Conservation (phyloP, 2,329 filamentous ascomycete genomes). For the Clonostachys rosea region DNA sequence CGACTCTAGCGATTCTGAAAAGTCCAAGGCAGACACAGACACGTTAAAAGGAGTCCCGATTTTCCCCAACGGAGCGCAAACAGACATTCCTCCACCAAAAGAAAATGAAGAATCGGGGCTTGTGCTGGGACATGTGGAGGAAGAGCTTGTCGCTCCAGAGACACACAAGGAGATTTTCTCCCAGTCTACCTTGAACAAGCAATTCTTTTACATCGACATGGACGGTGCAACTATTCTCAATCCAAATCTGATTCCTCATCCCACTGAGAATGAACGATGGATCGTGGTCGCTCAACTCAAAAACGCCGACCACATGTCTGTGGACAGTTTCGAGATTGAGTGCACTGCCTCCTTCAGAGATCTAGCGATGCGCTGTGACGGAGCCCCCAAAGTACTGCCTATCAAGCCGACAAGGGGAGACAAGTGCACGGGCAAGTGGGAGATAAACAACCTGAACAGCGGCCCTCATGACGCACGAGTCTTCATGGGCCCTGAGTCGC, state of each 20-base stretch:
- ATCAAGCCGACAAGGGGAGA: constrained; percentile 37
- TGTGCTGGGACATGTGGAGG: no score
- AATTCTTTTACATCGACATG: constrained; percentile 46
- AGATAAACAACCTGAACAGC: constrained; percentile 32
- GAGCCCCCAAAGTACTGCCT: constrained; percentile 32
- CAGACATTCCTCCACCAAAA: no score
- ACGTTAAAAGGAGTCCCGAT: no score
- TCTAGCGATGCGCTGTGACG: constrained; percentile 34
- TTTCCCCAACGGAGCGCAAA: no score
- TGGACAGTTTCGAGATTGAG: constrained; percentile 35
- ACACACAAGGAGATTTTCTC: constrained; percentile 9
- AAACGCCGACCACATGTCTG: constrained; percentile 17
- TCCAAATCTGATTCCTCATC: constrained; percentile 55
- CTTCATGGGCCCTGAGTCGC: constrained; percentile 45
- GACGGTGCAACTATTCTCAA: constrained; percentile 36
- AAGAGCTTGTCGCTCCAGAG: no score
- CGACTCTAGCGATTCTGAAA: no score
- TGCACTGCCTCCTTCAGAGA: constrained; percentile 43
- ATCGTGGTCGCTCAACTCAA: constrained; percentile 42
- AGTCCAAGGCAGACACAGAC: no score
- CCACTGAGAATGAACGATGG: constrained; percentile 37
- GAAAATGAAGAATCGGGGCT: no score
- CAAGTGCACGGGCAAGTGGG: constrained; percentile 38
- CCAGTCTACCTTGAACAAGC: constrained; percentile 32
- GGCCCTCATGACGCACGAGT: constrained; percentile 56